Evolutionary conservation across 1,284 basidiomycete genomes (phyloP), one percentile per base, ranked within the genome.

Genomic region (Coniferiporia sulphurascens): DNA sequence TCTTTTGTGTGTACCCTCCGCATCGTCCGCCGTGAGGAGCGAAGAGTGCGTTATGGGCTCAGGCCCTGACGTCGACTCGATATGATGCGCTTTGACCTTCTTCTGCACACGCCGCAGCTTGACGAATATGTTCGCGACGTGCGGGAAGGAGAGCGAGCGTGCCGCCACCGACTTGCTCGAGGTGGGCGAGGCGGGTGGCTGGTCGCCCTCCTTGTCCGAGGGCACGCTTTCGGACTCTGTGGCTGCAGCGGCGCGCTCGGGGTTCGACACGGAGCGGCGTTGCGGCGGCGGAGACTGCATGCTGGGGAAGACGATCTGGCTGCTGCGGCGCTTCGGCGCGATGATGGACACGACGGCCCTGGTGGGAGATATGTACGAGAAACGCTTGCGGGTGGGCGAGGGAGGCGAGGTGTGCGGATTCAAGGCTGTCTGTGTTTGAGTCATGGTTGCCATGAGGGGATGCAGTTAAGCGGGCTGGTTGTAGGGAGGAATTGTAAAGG

Each of bases 81-180:
- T 76, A 60, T 73, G 70, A 59, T 57, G 64, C 73, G 69, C 1
- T 69, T 57, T 53, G 55, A 63, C 65, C 46, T 64, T 63, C 46
- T 65, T 65, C 54, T 64, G 70, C 32, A 60, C 67, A 13, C 78
- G 74, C 45, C 75, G 76, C 63, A 84, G 74, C 64, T 76, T 80
- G 61, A 84, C 71, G 65, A 86, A 75, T 55, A 82, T 72, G 61
- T 78, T 80, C 38, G 81, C 76, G 54, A 84, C 78, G 62, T 71
- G 69, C 4, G 73, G 69, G 34, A 78, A 65, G 21, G 72, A 4
- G 48, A 32, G 27, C 48, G 48, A 48, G 48, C 48, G 17, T 10
- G 48, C 38, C 36, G 57, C 32, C 19, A 15, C 48, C 41, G 53
- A 4, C n/a, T n/a, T 2, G 19, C 45, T 12, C 1, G 15, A 27